Evolutionary conservation across 768 basidiomycete species (phyloP).

Genomic region (Tephrocybe sp.): DNA sequence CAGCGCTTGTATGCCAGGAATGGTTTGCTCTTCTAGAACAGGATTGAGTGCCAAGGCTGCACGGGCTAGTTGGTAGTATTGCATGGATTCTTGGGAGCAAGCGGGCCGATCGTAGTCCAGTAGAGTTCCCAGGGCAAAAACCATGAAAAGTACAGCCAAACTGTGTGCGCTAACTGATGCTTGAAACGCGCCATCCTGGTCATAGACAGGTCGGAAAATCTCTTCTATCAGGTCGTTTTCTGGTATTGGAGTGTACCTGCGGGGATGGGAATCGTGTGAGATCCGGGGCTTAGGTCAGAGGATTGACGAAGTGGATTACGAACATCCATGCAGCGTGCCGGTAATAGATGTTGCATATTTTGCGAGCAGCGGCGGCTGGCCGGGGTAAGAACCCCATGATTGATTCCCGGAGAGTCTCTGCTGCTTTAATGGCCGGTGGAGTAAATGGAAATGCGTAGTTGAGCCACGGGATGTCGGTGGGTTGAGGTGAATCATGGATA

Average conservation of each 20-base stretch:
- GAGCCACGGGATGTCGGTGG: constrained; percentile 57
- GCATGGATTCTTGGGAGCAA: constrained; percentile 51
- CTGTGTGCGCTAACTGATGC: constrained; percentile 47
- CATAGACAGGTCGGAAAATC: constrained; percentile 53
- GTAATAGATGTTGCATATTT: constrained; percentile 53
- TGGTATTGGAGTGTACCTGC: constrained; percentile 66
- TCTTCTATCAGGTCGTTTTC: constrained; percentile 52
- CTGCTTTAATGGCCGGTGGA: constrained; percentile 37
- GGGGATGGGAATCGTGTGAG: constrained; percentile 1
- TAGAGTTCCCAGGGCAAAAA: constrained; percentile 62
- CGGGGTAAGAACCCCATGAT: constrained; percentile 48
- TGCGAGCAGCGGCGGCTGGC: constrained; percentile 28
- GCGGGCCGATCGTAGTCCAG: constrained; percentile 56
- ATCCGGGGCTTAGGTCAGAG: constrained; percentile 6
- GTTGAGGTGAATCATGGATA: constrained; percentile 37
- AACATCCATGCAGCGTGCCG: constrained; percentile 73
- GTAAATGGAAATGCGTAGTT: constrained; percentile 60
- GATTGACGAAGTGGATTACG: constrained; percentile 23
- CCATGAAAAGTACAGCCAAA: constrained; percentile 58
- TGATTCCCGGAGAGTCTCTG: constrained; percentile 39
- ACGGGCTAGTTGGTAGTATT: constrained; percentile 58
- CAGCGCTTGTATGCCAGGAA: constrained; percentile 63
- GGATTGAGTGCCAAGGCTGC: constrained; percentile 61
- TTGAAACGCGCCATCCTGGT: constrained; percentile 33
- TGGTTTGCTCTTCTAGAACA: constrained; percentile 61